phyloP scores from a whole-genome alignment of 768 basidiomycete genomes.

The Hydnomerulius pinastri region DNA sequence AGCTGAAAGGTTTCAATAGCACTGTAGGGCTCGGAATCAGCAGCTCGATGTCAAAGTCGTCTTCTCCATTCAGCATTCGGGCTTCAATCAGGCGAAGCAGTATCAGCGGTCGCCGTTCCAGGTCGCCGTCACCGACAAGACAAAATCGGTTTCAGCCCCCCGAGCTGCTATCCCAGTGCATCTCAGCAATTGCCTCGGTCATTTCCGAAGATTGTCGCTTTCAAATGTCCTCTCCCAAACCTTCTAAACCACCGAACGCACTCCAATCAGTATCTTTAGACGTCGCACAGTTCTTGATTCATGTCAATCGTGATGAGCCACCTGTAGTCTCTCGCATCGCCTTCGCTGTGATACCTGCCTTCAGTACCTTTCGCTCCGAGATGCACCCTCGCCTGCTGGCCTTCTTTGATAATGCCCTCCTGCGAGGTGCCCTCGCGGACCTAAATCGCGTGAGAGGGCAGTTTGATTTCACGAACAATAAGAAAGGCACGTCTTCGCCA shows the following conservation, averaged over 20 bases:
- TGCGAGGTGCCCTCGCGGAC: constrained; percentile 55
- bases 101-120: constrained; percentile 45
- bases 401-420: constrained; percentile 66
- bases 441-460: constrained; percentile 40
- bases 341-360: constrained; percentile 72
- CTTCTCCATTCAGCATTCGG: constrained; percentile 47
- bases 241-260: constrained; percentile 69
- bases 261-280: constrained; percentile 75
- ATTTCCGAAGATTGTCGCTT: constrained; percentile 74
- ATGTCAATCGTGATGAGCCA: constrained; percentile 53
- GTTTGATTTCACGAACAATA: not conserved
- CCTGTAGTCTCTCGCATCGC: constrained; percentile 59
- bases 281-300: constrained; percentile 66
- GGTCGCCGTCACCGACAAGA: constrained; percentile 50
- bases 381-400: constrained; percentile 65
- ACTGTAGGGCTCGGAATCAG: not conserved
- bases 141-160: constrained; percentile 40
- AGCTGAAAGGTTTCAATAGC: constrained; percentile 2
- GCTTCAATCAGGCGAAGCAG: constrained; percentile 36
- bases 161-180: constrained; percentile 59
- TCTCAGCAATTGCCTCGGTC: constrained; percentile 62
- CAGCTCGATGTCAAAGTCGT: constrained; percentile 10
- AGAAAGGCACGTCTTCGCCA: constrained; percentile 4
- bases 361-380: constrained; percentile 62
- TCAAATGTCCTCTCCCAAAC: constrained; percentile 57